Evolutionary conservation across 2,329 filamentous ascomycete genomes (phyloP), one percentile per base, ranked within the genome.

Genomic region (Fusarium oligoseptatum): DNA sequence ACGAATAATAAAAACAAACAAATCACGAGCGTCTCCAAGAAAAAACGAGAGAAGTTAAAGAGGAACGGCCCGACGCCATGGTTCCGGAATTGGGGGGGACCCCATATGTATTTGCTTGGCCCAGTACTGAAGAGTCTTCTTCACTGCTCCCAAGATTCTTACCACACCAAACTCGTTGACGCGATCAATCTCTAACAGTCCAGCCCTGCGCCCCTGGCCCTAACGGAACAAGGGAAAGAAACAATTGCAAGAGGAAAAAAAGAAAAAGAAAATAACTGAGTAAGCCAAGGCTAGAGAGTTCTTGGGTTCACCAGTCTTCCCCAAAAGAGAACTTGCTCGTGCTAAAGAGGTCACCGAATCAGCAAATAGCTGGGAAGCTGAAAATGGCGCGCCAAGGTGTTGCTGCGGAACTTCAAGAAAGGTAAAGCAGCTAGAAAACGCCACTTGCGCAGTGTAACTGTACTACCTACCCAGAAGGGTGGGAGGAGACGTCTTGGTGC

Each of bases 271-370:
- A 50, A 50, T 6, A 9, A 50, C 14, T 14, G 17, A n/a, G 27
- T 55, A 29, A 55, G 27, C 48, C 48, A 55, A 32, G 48, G 48
- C 48, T 55, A 55, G 48, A 55, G 48, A 55, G 48, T 55, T 52
- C 48, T 52, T 10, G 27, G 27, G 2, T 32, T 32, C 27, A 55
- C 11, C 48, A 55, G 48, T 32, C 48, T 55, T 55, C 48, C 39
- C 48, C 17, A 3, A 52, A 52, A 12, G 22, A 29, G 48, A 32
- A 52, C 27, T n/a, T 52, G 14, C 14, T 27, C 22, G 4, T 9
- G 43, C 48, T 29, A n/a, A 32, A 11, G 32, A 27, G 27, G 27
- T 32, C 29, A 32, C 48, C 48, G 27, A 55, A 55, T 55, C 15
- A 45, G 57, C 15, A 37, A 37, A 20, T 32, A 15, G 15, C 29